Percentiles rank a stretch among this genome's conserved stretches.
These are phyloP conservation scores for Delphinella strobiligena DNA, from an alignment of 2,329 filamentous ascomycete genomes.

Conservation along the genomic window DNA sequence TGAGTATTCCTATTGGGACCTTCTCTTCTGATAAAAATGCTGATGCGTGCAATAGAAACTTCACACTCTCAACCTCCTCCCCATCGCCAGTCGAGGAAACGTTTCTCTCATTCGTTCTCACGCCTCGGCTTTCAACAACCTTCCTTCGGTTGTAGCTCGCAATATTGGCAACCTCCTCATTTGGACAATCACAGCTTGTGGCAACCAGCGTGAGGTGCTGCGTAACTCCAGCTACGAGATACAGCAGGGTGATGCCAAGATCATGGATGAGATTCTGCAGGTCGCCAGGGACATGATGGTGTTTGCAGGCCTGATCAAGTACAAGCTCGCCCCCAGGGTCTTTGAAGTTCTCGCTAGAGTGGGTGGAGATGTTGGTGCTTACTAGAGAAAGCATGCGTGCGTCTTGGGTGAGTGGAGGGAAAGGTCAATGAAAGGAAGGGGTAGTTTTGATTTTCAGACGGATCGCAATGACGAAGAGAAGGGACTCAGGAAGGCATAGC, in stretches of 20 bases:
- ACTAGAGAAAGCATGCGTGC: too few species aligned
- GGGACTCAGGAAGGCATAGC: too few species aligned
- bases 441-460: too few species aligned
- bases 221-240: constrained; percentile 9
- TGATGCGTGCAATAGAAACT: constrained; percentile 19
- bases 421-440: too few species aligned
- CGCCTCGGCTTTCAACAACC: constrained; percentile 66
- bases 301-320: constrained; percentile 85
- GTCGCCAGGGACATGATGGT: constrained; percentile 85
- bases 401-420: too few species aligned
- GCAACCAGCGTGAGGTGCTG: constrained; percentile 61
- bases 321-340: constrained; percentile 73
- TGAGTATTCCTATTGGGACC: constrained; percentile 34
- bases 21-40: constrained; percentile 6
- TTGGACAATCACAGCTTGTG: constrained; percentile 85
- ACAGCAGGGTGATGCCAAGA: constrained; percentile 20
- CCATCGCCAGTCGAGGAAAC: constrained; percentile 62
- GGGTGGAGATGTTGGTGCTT: constrained; percentile 21
- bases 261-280: constrained; percentile 61
- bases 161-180: constrained; percentile 85
- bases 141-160: constrained; percentile 70
- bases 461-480: too few species aligned
- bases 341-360: constrained; percentile 77
- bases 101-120: constrained; percentile 66
- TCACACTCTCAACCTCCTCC: constrained; percentile 53